These are phyloP conservation scores for Fonsecaea nubica DNA, from an alignment of 2,329 filamentous ascomycete species.

Conservation along the genomic window DNA sequence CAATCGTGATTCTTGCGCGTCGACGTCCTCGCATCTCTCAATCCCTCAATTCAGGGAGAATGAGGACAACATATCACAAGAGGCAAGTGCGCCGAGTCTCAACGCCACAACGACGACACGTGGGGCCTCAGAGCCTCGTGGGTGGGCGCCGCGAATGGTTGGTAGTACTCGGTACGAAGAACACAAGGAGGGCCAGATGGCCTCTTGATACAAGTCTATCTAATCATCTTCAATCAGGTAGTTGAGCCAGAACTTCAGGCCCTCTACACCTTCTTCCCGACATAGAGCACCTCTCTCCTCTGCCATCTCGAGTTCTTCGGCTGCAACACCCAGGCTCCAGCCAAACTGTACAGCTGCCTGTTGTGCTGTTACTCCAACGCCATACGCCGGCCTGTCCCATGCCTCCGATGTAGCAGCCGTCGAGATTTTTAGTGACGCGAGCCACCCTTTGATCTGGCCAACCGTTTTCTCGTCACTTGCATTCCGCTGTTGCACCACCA, in stretches of 20 bases:
- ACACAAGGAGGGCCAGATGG: neutral
- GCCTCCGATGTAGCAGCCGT: conserved; percentile 63
- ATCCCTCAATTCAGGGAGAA: conserved; percentile 8
- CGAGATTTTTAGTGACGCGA: conserved; percentile 69
- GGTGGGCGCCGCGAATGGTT: neutral
- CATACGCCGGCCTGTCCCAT: conserved; percentile 81
- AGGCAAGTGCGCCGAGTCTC: conserved; percentile 29
- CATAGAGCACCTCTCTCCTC: conserved; percentile 88
- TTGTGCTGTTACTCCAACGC: conserved; percentile 85
- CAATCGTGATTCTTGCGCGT: neutral
- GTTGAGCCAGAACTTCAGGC: conserved; percentile 93
- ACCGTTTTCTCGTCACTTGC: conserved; percentile 91
- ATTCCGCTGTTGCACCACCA: conserved; percentile 88
- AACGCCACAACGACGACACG: neutral
- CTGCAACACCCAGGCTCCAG: conserved; percentile 96
- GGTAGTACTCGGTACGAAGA: neutral
- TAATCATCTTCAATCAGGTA: conserved; percentile 46
- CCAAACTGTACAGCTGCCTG: conserved; percentile 89
- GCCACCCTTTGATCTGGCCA: conserved; percentile 75
- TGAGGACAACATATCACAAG: conserved; percentile 4
- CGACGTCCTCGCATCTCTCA: neutral
- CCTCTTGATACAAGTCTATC: conserved; percentile 14
- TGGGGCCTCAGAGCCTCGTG: conserved; percentile 8
- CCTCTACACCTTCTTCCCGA: conserved; percentile 89
- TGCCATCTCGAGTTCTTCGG: conserved; percentile 95